These are phyloP conservation scores for Pogostemon cablin DNA, from an alignment of 257 asterid genomes.

Conservation along the genomic window DNA sequence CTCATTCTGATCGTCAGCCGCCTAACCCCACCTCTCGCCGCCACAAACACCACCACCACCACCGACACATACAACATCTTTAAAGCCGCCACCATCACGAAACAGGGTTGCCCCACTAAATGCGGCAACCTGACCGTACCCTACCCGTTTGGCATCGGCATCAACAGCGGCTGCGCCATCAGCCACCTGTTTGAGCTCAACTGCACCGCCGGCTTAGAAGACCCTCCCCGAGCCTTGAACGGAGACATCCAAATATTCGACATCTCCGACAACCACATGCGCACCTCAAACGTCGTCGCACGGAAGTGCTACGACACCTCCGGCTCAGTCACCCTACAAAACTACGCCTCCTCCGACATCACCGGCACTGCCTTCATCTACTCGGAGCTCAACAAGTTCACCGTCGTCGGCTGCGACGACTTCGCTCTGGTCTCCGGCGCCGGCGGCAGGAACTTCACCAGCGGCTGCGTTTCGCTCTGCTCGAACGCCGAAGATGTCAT, in stretches of 20 bases:
- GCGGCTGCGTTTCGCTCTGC: conserved; percentile 60
- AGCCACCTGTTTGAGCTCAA: conserved; percentile 31
- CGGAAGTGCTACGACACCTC: conserved; percentile 38
- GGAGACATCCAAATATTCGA: conserved; percentile 36
- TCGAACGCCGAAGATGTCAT: conserved; percentile 37
- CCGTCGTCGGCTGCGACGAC: conserved; percentile 73
- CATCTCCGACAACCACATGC: conserved; percentile 57
- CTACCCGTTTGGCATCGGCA: conserved; percentile 63
- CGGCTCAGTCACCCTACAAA: conserved; percentile 20
- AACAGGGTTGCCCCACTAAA: conserved; percentile 42
- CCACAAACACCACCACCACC: conserved; percentile 27
- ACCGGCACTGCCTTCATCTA: conserved; percentile 45
- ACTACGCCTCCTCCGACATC: conserved; percentile 37
- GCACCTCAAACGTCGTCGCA: conserved; percentile 49
- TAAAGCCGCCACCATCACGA: conserved; percentile 39
- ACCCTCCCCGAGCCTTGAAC: conserved; percentile 49
- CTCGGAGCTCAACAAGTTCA: conserved; percentile 55
- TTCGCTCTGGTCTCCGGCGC: conserved; percentile 38
- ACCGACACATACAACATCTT: conserved; percentile 41
- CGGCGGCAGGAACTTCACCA: conserved; percentile 34
- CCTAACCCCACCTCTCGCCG: conserved; percentile 33
- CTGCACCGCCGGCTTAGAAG: conserved; percentile 45
- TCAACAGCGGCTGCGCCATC: conserved; percentile 42
- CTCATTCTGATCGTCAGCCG: conserved; percentile 23
- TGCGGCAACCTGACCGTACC: conserved; percentile 68